Evolutionary conservation across 129 eudicot species (phyloP), one percentile per base, ranked within the genome.

Genomic region (Kitagawia praeruptora): DNA sequence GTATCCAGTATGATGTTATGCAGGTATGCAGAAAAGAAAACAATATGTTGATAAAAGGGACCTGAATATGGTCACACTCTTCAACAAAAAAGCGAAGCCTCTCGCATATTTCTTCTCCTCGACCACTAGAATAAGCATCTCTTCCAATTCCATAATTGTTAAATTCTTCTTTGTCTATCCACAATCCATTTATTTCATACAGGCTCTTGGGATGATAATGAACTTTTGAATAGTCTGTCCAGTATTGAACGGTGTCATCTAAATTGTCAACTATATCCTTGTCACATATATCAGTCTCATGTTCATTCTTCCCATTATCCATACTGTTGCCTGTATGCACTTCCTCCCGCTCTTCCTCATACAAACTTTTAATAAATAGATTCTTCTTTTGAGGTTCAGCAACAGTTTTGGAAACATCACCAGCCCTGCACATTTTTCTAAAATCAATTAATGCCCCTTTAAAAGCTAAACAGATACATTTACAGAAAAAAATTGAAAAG

Each of bases 21-120:
- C 16, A 13, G 18, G 23, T n/a, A 73, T 73, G 54, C 37, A 15
- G 53, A 14, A 73, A 42, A n/a, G 54, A 4, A 16, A 42, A 73
- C 4, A 19, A 4, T 11, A 23, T 41, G 3, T 70, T 38, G 6
- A 25, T 45, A 49, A 37, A 6, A 80, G 34, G 42, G 82, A 92
- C 98, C 93, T 95, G 98, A 66, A 89, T 82, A 85, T 84, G 98
- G 83, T 92, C 97, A 82, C 97, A 92, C 73, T 92, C 98, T 87
- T 95, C 98, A 6, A 89, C 73, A 56, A 95, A 95, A 78, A 90
- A 90, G 41, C 96, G 97, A 75, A 95, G 93, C 85, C 94, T 87
- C 31, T 92, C 96, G 81, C 75, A 84, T 66, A 95, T 87, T 83
- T 92, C 96, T 78, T 95, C 98, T 45, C 97, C 94, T 80, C 82